These are phyloP conservation scores for Apiotrichum sp. DNA, from an alignment of 1,284 basidiomycete genomes.

Conservation along the genomic window DNA sequence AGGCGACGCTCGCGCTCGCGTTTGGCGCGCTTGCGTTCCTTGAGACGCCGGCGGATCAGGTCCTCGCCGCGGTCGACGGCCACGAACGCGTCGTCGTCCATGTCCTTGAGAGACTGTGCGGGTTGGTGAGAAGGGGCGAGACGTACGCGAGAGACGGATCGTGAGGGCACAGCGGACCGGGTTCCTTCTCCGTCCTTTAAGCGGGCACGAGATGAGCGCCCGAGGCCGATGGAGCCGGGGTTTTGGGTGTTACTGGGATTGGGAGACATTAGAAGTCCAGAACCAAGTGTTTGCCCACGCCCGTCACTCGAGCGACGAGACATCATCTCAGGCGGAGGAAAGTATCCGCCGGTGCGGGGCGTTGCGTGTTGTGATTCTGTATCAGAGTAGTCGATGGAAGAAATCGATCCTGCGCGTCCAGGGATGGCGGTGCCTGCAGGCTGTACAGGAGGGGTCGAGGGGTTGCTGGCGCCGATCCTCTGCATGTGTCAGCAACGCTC, in stretches of 20 bases:
- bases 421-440: background rate
- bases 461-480: background rate
- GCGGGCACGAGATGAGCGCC: slow-evolving; percentile 1
- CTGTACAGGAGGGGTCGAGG: too few relatives aligned
- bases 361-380: slow-evolving; percentile 4
- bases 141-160: slow-evolving; percentile 13
- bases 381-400: slow-evolving; percentile 1
- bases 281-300: background rate
- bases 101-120: slow-evolving; percentile 1
- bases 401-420: slow-evolving; percentile 2
- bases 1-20: slow-evolving; percentile 25
- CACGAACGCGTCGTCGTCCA: slow-evolving; percentile 50
- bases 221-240: background rate
- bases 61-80: slow-evolving; percentile 53
- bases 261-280: background rate
- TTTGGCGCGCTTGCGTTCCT: slow-evolving; percentile 48
- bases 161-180: slow-evolving; percentile 5
- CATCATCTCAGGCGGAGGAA: slow-evolving; percentile 1
- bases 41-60: slow-evolving; percentile 52
- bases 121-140: background rate
- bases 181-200: background rate
- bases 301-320: slow-evolving; percentile 7
- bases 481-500: background rate
- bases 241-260: background rate
- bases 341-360: slow-evolving; percentile 11